phyloP scores from a whole-genome alignment of 371 early-diverging fungal species.

The Mortierella sp. region DNA sequence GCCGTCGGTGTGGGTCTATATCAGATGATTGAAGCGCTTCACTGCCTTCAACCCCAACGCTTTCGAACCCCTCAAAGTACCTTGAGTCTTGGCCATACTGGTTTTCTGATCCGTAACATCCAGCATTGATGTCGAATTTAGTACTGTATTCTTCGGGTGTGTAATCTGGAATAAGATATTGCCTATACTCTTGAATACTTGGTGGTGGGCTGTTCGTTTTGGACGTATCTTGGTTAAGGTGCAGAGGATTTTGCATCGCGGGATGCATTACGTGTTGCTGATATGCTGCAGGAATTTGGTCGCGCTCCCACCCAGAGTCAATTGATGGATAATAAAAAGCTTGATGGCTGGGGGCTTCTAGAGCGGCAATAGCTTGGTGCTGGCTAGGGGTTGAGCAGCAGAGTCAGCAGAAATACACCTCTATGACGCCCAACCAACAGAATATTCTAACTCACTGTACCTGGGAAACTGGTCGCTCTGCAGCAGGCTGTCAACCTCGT shows the following conservation, averaged over 20 bases:
- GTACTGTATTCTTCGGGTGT: not conserved
- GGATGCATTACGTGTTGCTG: not conserved
- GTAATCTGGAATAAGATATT: not conserved
- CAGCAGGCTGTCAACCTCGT: not conserved
- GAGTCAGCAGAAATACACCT: too few species aligned
- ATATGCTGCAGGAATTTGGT: not conserved
- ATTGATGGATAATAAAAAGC: not conserved
- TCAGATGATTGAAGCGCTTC: not conserved
- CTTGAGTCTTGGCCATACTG: not conserved
- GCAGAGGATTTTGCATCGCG: not conserved
- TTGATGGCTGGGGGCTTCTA: not conserved
- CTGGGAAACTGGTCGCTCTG: not conserved
- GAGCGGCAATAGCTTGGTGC: not conserved
- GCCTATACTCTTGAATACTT: not conserved
- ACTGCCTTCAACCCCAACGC: not conserved
- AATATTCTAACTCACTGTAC: not conserved
- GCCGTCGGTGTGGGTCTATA: not conserved
- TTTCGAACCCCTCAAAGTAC: not conserved
- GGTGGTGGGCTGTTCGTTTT: too few species aligned
- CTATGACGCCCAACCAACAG: not conserved
- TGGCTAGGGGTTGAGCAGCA: not conserved
- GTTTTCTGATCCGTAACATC: not conserved
- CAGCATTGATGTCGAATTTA: not conserved
- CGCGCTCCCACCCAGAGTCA: not conserved
- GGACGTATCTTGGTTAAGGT: not conserved